These are phyloP conservation scores for Cyclostephanos tholiformis DNA, from an alignment of 108 stramenopile species.

Conservation along the genomic window DNA sequence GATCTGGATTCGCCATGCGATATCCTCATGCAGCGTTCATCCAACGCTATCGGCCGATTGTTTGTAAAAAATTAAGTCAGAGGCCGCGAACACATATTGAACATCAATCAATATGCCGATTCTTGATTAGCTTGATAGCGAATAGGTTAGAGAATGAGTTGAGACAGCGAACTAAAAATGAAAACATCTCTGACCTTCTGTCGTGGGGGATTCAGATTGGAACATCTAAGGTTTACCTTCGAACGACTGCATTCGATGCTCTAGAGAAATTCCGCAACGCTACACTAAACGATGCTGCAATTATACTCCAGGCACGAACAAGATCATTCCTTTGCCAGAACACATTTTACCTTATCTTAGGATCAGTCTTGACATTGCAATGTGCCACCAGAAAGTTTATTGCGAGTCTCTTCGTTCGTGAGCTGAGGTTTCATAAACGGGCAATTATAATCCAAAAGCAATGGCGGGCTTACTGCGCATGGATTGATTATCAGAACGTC, in stretches of 20 bases:
- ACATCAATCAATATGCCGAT: constrained; percentile 10
- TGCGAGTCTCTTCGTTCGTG: constrained; percentile 28
- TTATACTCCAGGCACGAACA: constrained; percentile 30
- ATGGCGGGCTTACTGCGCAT: constrained; percentile 38
- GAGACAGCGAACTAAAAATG: constrained; percentile 35
- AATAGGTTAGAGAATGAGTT: constrained; percentile 54
- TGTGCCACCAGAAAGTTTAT: constrained; percentile 42
- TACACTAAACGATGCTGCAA: constrained; percentile 40
- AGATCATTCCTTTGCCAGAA: constrained; percentile 31
- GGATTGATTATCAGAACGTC: constrained; percentile 42
- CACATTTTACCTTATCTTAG: constrained; percentile 32
- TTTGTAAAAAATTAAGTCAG: constrained; percentile 52
- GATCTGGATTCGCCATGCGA: constrained; percentile 97
- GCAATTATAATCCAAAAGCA: constrained; percentile 35
- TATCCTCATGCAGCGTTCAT: constrained; percentile 88
- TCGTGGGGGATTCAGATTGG: constrained; percentile 89
- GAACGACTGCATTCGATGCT: constrained; percentile 72
- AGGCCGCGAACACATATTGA: constrained; percentile 9
- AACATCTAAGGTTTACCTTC: constrained; percentile 87
- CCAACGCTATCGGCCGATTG: constrained; percentile 72
- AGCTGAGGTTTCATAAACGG: constrained; percentile 24
- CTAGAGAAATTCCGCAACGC: constrained; percentile 75
- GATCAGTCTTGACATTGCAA: constrained; percentile 49
- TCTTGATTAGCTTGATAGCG: constrained; percentile 50
- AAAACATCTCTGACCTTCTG: constrained; percentile 58